Base-by-base conservation (phyloP, 2,329 filamentous ascomycete genomes). In the Penicillium sp. region DNA sequence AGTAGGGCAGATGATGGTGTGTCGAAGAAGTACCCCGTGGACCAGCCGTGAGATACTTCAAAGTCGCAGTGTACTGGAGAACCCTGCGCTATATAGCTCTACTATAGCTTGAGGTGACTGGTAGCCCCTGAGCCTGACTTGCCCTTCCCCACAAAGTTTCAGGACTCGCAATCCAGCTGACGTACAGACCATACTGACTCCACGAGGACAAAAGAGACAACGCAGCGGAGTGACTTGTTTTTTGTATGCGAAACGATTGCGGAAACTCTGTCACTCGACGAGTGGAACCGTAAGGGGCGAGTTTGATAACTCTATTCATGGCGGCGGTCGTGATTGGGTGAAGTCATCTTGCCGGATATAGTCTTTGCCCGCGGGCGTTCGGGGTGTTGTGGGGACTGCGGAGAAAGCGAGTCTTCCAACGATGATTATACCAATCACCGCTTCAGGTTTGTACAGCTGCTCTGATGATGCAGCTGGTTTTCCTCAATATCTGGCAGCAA, bases 301-400 rank as follows among this genome's bases (percentile, higher is more conserved):
- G 12, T 24, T n/a, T 28, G 35, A 18, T 13, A 25, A 13, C 37
- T 26, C 18, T 28, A 32, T 27, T 26, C 5, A 32, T 11, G 13
- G 34, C 7, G 4, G 32, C 9, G 8, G 27, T 6, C 26, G 34
- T 5, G 11, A 47, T 47, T 43, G 45, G 45, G 26, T 25, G 25
- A 11, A n/a, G 9, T 12, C 4, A 9, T 6, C 3, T 26, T 9
- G 26, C 38, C 48, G 48, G 48, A 27, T 48, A 50, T 50, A 32
- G 26, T 38, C 45, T 50, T 28, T 50, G 32, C 45, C 48, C 41
- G 33, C 5, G 4, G 3, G n/a, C 18, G 42, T 24, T 9, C 27
- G 18, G 27, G 26, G n/a, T 11, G 11, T 11, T 33, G 48, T 50
- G 45, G 48, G 33, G 33, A 48, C 42, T 32, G 45, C 38, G 41